A percentile compares a stretch with the other conserved stretches of the same genome.
Evolutionary conservation across 345 rosid species (phyloP).

Genomic region (Moringa oleifera): DNA sequence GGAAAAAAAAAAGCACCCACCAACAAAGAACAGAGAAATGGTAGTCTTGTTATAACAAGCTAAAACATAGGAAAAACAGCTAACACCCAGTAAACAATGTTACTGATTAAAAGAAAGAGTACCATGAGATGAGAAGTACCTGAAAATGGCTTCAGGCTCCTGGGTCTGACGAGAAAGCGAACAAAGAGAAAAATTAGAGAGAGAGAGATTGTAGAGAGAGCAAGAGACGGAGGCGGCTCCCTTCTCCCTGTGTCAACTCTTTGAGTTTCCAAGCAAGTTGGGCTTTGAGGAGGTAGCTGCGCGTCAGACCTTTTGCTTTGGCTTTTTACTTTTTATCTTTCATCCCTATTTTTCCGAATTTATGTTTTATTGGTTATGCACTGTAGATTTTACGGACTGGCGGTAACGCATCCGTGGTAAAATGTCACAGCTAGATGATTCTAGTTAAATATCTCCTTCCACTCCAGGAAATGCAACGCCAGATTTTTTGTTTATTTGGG

Average conservation of each 20-base stretch:
- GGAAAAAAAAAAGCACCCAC: conserved; percentile 3
- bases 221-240: conserved; percentile 14
- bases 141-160: conserved; percentile 9
- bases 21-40: conserved; percentile 1
- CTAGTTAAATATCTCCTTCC: no score
- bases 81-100: conserved; percentile 11
- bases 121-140: conserved; percentile 13
- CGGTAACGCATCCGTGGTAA: no score
- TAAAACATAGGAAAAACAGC: not conserved
- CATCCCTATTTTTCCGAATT: no score
- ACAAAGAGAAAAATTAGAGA: no score
- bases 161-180: no score
- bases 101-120: not conserved
- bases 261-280: conserved; percentile 41
- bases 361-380: no score
- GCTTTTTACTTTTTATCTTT: not conserved
- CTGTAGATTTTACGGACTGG: no score
- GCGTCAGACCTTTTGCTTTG: not conserved
- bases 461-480: no score
- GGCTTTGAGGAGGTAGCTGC: no score
- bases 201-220: not conserved
- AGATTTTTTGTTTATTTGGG: no score
- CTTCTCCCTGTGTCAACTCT: no score
- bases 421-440: no score
- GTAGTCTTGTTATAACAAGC: not conserved